These are phyloP conservation scores for Plantago lanceolata DNA, from an alignment of 305 asterid genomes.

Conservation along the genomic window DNA sequence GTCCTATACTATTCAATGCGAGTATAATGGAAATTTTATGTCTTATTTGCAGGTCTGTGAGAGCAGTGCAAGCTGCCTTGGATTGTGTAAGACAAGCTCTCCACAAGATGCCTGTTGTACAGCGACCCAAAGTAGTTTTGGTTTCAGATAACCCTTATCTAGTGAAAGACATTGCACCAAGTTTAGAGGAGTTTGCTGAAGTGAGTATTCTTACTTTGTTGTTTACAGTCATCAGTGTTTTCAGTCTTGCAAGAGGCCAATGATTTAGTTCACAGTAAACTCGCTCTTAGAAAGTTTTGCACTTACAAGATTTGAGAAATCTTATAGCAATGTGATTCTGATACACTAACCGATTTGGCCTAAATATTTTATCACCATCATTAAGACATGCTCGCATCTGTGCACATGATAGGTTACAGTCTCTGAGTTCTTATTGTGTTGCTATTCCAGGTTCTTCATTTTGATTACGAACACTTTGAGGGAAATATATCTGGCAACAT, in stretches of 20 bases:
- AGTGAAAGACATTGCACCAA: conserved; percentile 49
- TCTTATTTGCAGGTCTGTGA: conserved; percentile 56
- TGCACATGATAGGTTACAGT: conserved; percentile 14
- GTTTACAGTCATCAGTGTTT: conserved; percentile 7
- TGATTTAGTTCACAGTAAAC: neutral
- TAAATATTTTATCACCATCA: neutral
- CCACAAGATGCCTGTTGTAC: conserved; percentile 29
- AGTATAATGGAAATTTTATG: neutral
- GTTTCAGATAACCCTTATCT: conserved; percentile 83
- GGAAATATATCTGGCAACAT: conserved; percentile 51
- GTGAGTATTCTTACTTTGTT: conserved; percentile 32
- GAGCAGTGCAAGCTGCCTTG: conserved; percentile 72
- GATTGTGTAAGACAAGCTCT: conserved; percentile 54
- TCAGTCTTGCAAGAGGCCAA: conserved; percentile 15
- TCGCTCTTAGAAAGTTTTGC: conserved; percentile 1
- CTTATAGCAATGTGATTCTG: neutral
- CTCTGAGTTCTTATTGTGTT: conserved; percentile 24
- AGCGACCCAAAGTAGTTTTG: conserved; percentile 67
- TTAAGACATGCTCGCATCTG: too few relatives aligned
- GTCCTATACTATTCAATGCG: conserved; percentile 10
- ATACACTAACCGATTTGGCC: neutral
- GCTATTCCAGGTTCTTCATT: conserved; percentile 64
- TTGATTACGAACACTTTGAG: conserved; percentile 53
- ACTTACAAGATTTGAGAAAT: conserved; percentile 2
- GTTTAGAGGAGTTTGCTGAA: conserved; percentile 63